These are phyloP conservation scores for Marasmius fiardii DNA, from an alignment of 1,284 basidiomycete species.

Conservation along the genomic window DNA sequence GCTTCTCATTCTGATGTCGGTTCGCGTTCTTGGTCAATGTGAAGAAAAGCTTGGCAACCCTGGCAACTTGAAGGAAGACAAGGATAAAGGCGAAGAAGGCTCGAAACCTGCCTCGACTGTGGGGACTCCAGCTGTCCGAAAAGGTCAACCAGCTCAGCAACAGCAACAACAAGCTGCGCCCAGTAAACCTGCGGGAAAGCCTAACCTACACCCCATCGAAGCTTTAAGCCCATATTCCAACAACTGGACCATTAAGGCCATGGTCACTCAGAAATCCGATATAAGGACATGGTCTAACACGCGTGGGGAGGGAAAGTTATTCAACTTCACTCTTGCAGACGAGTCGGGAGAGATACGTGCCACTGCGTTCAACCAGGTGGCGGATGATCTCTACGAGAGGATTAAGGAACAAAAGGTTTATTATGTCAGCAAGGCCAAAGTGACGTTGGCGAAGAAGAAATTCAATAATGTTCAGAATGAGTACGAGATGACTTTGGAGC, in stretches of 20 bases:
- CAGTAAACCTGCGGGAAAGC: conserved; percentile 21
- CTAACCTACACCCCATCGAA: conserved; percentile 78
- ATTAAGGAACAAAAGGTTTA: conserved; percentile 94
- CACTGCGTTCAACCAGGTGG: conserved; percentile 89
- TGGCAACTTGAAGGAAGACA: background rate
- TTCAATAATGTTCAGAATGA: conserved; percentile 91
- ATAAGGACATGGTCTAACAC: conserved; percentile 89
- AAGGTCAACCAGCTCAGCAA: conserved; percentile 10
- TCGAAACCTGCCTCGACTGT: conserved; percentile 5
- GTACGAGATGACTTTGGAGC: conserved; percentile 92
- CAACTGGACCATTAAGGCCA: conserved; percentile 98
- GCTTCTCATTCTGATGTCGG: conserved; percentile 80
- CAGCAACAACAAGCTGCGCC: conserved; percentile 15
- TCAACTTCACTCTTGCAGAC: conserved; percentile 93
- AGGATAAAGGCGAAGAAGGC: background rate
- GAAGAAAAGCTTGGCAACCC: conserved; percentile 16
- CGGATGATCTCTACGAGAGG: conserved; percentile 81
- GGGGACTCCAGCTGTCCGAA: conserved; percentile 17
- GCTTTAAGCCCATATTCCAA: conserved; percentile 96
- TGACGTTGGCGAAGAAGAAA: conserved; percentile 97
- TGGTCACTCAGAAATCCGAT: conserved; percentile 89
- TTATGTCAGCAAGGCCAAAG: conserved; percentile 85
- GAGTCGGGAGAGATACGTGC: conserved; percentile 92
- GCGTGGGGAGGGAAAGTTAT: conserved; percentile 93
- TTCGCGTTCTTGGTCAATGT: conserved; percentile 50